Conservation (phyloP, 129 eudicot genomes). For the Tagetes patula region DNA sequence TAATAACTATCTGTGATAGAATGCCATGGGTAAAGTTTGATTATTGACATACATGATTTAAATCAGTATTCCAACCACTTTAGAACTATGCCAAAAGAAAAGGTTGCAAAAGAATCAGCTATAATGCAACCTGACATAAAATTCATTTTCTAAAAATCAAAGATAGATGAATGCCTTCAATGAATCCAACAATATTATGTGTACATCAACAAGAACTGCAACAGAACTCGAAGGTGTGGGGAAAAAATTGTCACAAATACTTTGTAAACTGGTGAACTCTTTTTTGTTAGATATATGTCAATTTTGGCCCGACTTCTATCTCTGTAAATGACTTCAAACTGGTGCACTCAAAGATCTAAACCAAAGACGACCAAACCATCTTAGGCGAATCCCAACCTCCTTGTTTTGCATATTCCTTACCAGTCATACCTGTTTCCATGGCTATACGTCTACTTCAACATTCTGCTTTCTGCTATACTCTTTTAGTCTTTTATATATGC, state of each 20-base stretch:
- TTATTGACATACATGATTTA: constrained; percentile 4
- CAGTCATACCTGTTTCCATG: not conserved
- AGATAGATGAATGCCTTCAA: constrained; percentile 8
- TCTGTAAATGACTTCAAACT: not conserved
- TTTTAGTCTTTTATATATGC: not conserved
- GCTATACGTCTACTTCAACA: constrained; percentile 10
- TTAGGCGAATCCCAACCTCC: not conserved
- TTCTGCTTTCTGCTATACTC: not conserved
- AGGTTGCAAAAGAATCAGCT: constrained; percentile 7
- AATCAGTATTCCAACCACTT: constrained; percentile 10
- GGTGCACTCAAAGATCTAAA: not conserved
- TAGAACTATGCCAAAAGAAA: constrained; percentile 16
- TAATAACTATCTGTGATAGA: not conserved
- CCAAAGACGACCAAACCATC: not conserved
- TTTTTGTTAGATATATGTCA: constrained; percentile 13
- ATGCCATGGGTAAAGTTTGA: constrained; percentile 5
- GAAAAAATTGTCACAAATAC: not conserved
- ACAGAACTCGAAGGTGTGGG: not conserved
- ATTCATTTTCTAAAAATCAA: not conserved
- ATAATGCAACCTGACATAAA: constrained; percentile 13
- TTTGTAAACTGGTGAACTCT: constrained; percentile 6
- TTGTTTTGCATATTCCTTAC: constrained; percentile 13
- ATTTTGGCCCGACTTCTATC: constrained; percentile 9
- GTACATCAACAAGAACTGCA: constrained; percentile 1
- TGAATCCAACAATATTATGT: not conserved